Evolutionary conservation across 768 basidiomycete genomes (phyloP), one percentile per base, ranked within the genome.

Genomic region (Trametes cingulata): DNA sequence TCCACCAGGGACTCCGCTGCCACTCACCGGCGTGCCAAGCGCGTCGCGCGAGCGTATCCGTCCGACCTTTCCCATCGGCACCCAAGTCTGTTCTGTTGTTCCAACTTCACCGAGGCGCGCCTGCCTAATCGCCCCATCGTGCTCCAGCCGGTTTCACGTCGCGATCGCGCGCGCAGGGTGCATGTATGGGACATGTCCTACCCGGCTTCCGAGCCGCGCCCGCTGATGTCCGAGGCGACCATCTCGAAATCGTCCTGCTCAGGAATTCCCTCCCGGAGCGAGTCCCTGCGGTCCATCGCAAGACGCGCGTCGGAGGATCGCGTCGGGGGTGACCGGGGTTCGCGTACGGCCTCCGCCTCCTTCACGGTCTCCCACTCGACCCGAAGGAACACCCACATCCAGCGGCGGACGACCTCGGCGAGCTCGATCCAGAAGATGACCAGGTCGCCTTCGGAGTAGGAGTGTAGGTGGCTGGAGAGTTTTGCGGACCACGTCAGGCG

Each of bases 371-470:
- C 96, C 97, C 96, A 99, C 75, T 99, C 97, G 41, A 98, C 85
- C 37, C 97, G 85, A 63, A 98, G 74, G 74, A 97, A 98, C 25
- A 97, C 94, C 97, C 97, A 99, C 78, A 98, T 82, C 97, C 97
- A 99, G 67, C 97, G 76, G 63, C 97, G 80, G 36, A 93, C 70
- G 29, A 99, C 75, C 75, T 98, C 97, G 33, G 95, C 85, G 42
- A 91, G 80, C 74, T 99, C 95, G 52, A 98, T 82, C 80, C 88
- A 84, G 75, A 98, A 97, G 41, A 96, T 91, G 19, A 89, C 81
- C 17, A 82, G 76, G 67, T 89, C 91, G 37, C 94, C 88, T 66
- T 95, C 92, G n/a, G 80, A 80, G 56, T 80, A 77, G 13, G 86
- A 81, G 74, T 95, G 89, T 50, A 97, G 80, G 73, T 98, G 93